Evolutionary conservation across 768 basidiomycete genomes (phyloP), one percentile per base, ranked within the genome.

Genomic region (Naematelia encephala): DNA sequence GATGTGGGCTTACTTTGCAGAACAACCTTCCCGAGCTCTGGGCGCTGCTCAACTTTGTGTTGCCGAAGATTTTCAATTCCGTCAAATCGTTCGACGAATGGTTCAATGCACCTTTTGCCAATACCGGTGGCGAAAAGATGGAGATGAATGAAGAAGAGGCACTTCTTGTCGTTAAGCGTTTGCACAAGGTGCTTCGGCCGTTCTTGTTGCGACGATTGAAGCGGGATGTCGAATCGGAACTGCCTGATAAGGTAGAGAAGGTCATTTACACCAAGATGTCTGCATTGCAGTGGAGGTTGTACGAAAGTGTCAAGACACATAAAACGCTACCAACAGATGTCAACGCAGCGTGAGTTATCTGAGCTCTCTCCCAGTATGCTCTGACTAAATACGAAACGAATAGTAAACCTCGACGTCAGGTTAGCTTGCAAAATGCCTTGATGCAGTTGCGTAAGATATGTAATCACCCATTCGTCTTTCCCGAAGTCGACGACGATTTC

Each of bases 81-180:
- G 92, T 96, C 61, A 94, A 97, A 77, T 94, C 92, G 21, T 98
- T 99, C 76, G 96, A 98, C 70, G 96, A 98, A 73, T 99, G 96
- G 96, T 99, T 98, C 83, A 98, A 97, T 80, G 96, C 94, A 1
- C 96, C 96, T 0, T 99, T 99, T 66, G 94, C 96, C 60, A 97
- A 91, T 78, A 91, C 92, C n/a, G 94, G 94, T 27, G 64, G 67
- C 39, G 96, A 99, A 80, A 96, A 94, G 84, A 94, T 98, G 74
- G 92, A 96, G 81, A 78, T 98, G 80, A 96, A 94, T 79, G 96
- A 99, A 88, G 96, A 98, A 88, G 96, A 99, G 81, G 89, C 91
- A 2, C 82, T 98, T 34, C 87, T 98, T 57, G 91, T 99, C 72
- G 96, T 99, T 74, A 87, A 93, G 56, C 93, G 96, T 72, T 78